Conservation (phyloP, 2,329 filamentous ascomycete species). For the Diaporthe vaccinii region DNA sequence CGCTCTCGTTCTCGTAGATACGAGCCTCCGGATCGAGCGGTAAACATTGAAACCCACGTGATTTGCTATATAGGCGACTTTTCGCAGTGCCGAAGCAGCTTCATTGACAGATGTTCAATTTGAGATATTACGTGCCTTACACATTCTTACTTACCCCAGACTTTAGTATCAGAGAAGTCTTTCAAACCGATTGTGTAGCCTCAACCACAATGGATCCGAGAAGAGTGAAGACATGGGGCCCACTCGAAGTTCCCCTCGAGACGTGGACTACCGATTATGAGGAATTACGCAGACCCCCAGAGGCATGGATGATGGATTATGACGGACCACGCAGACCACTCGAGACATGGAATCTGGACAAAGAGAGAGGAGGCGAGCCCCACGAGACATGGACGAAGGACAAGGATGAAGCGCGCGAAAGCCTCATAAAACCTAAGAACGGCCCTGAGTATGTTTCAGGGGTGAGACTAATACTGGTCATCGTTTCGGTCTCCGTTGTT, state of each 20-base stretch:
- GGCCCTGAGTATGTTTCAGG: not conserved
- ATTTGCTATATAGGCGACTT: not conserved
- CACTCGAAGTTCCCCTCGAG: not conserved
- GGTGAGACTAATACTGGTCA: not conserved
- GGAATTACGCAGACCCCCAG: not conserved
- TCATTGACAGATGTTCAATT: not conserved
- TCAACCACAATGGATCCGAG: not conserved
- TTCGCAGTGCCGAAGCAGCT: not conserved
- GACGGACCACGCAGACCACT: not conserved
- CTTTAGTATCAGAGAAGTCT: not conserved
- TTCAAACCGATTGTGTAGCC: not conserved
- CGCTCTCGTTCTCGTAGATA: not conserved
- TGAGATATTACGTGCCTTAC: not conserved
- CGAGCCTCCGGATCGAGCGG: not conserved
- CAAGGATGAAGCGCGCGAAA: not conserved
- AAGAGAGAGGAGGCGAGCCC: not conserved
- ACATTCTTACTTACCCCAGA: not conserved
- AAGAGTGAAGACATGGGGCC: conserved; percentile 7
- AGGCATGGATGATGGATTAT: not conserved
- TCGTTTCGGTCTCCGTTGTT: not conserved
- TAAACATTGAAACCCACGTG: not conserved
- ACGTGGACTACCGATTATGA: not conserved
- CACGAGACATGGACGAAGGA: not conserved
- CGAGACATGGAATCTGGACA: not conserved
- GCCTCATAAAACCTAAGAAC: not conserved